Conservation (phyloP, 129 eudicot species). For the Chrysanthemum lavandulifolium region DNA sequence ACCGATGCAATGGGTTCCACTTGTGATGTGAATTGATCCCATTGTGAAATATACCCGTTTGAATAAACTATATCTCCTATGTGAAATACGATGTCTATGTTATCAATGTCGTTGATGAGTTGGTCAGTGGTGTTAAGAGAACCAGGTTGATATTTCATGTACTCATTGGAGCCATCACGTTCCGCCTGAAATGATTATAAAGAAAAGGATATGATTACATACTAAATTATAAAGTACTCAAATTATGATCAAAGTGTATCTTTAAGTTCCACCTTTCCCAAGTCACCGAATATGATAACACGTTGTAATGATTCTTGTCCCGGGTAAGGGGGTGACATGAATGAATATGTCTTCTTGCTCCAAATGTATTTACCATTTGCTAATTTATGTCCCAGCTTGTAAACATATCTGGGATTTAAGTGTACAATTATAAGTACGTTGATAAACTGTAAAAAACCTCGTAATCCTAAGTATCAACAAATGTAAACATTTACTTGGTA, state of each 20-base stretch:
- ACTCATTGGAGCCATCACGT: slow-evolving; percentile 90
- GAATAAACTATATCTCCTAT: slow-evolving; percentile 77
- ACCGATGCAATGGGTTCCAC: slow-evolving; percentile 76
- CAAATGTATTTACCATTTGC: slow-evolving; percentile 60
- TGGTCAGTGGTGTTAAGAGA: slow-evolving; percentile 81
- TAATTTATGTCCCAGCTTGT: slow-evolving; percentile 69
- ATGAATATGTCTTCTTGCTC: slow-evolving; percentile 61
- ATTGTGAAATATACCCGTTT: slow-evolving; percentile 81
- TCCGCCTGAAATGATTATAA: slow-evolving; percentile 52
- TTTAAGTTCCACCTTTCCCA: slow-evolving; percentile 69
- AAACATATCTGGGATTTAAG: slow-evolving; percentile 49
- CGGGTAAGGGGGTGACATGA: slow-evolving; percentile 71
- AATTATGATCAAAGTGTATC: background rate
- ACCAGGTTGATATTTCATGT: slow-evolving; percentile 74
- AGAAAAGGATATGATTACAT: slow-evolving; percentile 4
- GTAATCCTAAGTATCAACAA: background rate
- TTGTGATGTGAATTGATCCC: slow-evolving; percentile 91
- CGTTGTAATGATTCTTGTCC: slow-evolving; percentile 86
- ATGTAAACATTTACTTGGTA: slow-evolving; percentile 39
- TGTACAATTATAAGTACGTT: background rate
- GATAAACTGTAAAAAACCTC: background rate
- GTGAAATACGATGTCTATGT: slow-evolving; percentile 71
- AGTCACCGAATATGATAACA: slow-evolving; percentile 72
- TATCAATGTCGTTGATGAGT: slow-evolving; percentile 58
- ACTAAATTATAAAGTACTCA: background rate